Base-by-base conservation (phyloP, 2,329 filamentous ascomycete genomes). In the Diaporthe citrichinensis region DNA sequence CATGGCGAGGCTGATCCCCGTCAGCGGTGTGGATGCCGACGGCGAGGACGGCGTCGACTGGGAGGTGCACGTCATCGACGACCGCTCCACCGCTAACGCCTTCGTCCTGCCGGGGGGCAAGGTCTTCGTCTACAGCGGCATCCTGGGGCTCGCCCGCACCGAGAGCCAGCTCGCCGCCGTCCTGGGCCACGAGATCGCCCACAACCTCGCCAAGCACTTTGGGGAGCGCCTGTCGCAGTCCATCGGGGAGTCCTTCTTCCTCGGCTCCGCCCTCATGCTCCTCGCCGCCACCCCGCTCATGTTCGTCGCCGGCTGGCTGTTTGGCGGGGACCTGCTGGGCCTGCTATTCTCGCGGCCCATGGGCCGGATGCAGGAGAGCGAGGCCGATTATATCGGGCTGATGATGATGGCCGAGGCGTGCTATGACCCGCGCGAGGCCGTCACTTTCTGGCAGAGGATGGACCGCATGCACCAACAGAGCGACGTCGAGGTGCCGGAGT, bases 371-470 rank as follows among this genome's bases (percentile, higher is more conserved):
- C 94, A 95, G 84, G 94, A 94, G 86, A 91, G 88, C 67, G 94
- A 96, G 85, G 94, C 94, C 0, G 94, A 96, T 80, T 94, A 94
- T 79, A 95, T 96, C 65, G 94, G 94, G 0, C 83, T 96, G 46
- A 91, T 96, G 89, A 94, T 96, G 89, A 96, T 96, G 93, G 91
- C 94, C 0, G 91, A 94, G 84, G 93, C 92, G 36, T 96, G 94
- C 84, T 96, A 94, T 81, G 88, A 95, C 77, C 94, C 94, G 1
- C 84, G 88, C 17, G 90, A 91, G 76, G 94, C 94, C 0, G 86
- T 93, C 58, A 86, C 86, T 0, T 90, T 96, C 76, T 95, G 92
- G 92, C 83, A 88, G 81, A 84, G 92, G 68, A 94, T 95, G 92
- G 91, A 93, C 77, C 81, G 82, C 53, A 81, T 84, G 2, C 84